A percentile compares a stretch with the other conserved stretches of the same genome.
Conservation (phyloP, 2,329 filamentous ascomycete species). For the Colletotrichum tanaceti region DNA sequence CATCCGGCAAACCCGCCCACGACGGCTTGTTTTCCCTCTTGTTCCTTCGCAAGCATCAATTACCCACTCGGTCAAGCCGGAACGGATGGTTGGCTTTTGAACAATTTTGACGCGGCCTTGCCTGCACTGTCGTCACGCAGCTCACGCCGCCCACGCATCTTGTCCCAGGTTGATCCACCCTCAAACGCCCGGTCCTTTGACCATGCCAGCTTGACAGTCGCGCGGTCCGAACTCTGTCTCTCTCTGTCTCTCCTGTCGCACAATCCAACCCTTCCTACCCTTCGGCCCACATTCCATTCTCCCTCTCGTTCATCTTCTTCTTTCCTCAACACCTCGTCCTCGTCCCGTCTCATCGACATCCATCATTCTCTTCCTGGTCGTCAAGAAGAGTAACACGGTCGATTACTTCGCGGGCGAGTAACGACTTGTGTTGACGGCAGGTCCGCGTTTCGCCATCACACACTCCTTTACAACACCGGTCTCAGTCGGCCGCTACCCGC, state of each 20-base stretch:
- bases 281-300: slow-evolving; percentile 38
- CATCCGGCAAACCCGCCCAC: background rate
- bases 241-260: slow-evolving; percentile 21
- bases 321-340: slow-evolving; percentile 18
- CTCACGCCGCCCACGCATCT: slow-evolving; percentile 7
- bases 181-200: slow-evolving; percentile 35
- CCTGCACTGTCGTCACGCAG: slow-evolving; percentile 17
- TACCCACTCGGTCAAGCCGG: slow-evolving; percentile 15
- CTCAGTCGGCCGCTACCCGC: background rate
- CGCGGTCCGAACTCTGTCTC: slow-evolving; percentile 30
- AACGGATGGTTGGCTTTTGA: slow-evolving; percentile 10
- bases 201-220: slow-evolving; percentile 31
- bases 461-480: slow-evolving; percentile 24
- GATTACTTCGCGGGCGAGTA: slow-evolving; percentile 63
- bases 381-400: slow-evolving; percentile 51
- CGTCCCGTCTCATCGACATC: slow-evolving; percentile 35
- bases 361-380: slow-evolving; percentile 37
- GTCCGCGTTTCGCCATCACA: slow-evolving; percentile 46
- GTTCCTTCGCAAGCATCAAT: slow-evolving; percentile 11
- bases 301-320: slow-evolving; percentile 30
- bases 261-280: slow-evolving; percentile 16
- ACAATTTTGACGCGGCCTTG: slow-evolving; percentile 14
- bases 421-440: slow-evolving; percentile 59
- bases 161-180: slow-evolving; percentile 32
- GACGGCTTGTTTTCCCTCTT: slow-evolving; percentile 3